Conservation (phyloP, 345 rosid species). For the Eucalyptus dawsonii region DNA sequence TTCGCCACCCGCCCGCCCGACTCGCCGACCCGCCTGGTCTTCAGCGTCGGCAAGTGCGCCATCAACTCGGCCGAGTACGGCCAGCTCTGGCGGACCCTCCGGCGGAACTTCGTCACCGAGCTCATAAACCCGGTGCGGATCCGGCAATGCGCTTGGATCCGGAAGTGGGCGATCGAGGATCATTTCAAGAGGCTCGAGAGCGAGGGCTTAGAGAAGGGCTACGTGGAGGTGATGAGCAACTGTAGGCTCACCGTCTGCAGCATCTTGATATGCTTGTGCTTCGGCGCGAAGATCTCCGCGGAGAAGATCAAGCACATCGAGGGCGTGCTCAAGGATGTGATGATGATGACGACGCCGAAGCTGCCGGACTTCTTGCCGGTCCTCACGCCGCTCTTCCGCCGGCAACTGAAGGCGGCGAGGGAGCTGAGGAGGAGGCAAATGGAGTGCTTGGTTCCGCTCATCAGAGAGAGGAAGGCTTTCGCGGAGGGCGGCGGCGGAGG, state of each 20-base stretch:
- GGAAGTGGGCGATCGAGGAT: slow-evolving; percentile 61
- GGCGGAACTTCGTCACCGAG: slow-evolving; percentile 81
- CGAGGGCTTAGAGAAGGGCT: slow-evolving; percentile 39
- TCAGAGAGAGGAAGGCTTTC: slow-evolving; percentile 46
- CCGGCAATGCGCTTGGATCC: slow-evolving; percentile 79
- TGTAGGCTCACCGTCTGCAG: slow-evolving; percentile 74
- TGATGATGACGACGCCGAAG: slow-evolving; percentile 65
- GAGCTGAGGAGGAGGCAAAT: slow-evolving; percentile 59
- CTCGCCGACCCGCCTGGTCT: slow-evolving; percentile 71
- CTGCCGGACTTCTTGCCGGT: slow-evolving; percentile 80
- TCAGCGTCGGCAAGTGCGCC: slow-evolving; percentile 88
- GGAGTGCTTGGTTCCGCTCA: slow-evolving; percentile 66
- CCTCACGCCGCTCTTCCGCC: slow-evolving; percentile 55
- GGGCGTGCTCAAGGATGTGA: slow-evolving; percentile 62
- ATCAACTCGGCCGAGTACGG: slow-evolving; percentile 88
- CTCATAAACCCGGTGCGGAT: slow-evolving; percentile 55
- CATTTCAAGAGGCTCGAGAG: slow-evolving; percentile 56
- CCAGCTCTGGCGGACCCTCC: slow-evolving; percentile 62
- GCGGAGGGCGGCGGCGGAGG: slow-evolving; percentile 20
- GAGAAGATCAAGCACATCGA: slow-evolving; percentile 55
- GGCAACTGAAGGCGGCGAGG: slow-evolving; percentile 54
- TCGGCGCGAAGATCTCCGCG: slow-evolving; percentile 76
- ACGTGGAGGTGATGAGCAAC: slow-evolving; percentile 62
- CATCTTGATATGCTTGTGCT: slow-evolving; percentile 70
- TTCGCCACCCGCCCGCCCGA: slow-evolving; percentile 82